Base-by-base conservation (phyloP, 441 rosid species). In the Populus hybrid region DNA sequence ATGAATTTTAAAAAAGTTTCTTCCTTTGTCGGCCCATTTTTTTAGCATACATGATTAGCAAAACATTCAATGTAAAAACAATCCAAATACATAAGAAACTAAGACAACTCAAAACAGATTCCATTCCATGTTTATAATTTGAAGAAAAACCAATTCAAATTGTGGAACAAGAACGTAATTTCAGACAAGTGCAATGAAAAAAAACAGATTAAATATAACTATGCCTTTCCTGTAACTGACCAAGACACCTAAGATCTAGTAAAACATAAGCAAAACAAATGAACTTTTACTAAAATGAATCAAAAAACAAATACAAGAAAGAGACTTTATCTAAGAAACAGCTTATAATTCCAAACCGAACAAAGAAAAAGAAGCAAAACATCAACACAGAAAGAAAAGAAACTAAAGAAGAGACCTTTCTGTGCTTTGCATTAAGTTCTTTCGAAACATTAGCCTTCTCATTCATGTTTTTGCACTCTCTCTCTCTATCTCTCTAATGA, bases 371-470 rank as follows among this genome's bases (percentile, higher is more conserved):
- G 35, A 20, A 78, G 54, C 21, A 72, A 63, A n/a, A 1, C 59
- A 50, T 50, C 59, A 50, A 50, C 18, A 50, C 59, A 50, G 7
- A 16, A n/a, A 46, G 20, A 14, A 16, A 50, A 50, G 59, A 50
- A 50, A 50, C 59, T 50, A 50, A 14, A 50, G 59, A 50, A 50
- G 59, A 11, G 63, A 59, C 93, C 91, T 91, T 89, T 81, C 82
- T 77, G 66, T 91, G 95, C 86, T 86, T 91, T 4, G 85, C 89
- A 57, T 87, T 89, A 36, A 88, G 91, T 81, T 87, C 90, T 81
- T 88, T 88, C 68, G 95, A 89, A 82, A 91, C 92, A 70, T 73
- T 72, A 67, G 91, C 93, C 85, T 91, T 91, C 86, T 77, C 82
- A 83, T 91, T 89, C 95, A 91, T 90, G 81, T 68, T 77, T 14